Percentiles rank a stretch among this genome's conserved stretches.
Evolutionary conservation across 2,329 filamentous ascomycete genomes (phyloP).

Genomic region (Aciculosporium take): DNA sequence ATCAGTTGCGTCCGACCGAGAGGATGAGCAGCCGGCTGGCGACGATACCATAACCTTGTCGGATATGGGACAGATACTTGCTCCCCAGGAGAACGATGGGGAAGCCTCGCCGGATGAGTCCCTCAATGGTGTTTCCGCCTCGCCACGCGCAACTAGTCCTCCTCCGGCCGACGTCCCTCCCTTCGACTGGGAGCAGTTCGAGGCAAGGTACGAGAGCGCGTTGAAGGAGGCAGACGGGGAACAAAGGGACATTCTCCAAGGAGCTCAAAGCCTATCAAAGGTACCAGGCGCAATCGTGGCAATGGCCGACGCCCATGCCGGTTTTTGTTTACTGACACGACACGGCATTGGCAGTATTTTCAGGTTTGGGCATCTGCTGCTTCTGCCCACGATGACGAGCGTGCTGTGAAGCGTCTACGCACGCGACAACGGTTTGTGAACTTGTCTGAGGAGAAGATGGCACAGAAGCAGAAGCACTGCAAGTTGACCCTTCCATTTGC

Average conservation of each 20-base stretch:
- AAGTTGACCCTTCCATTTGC: slow-evolving; percentile 19
- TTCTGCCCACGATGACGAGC: slow-evolving; percentile 56
- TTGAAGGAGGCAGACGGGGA: slow-evolving; percentile 47
- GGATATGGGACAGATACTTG: slow-evolving; percentile 10
- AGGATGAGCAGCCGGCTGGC: slow-evolving; percentile 7
- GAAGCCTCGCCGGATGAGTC: slow-evolving; percentile 23
- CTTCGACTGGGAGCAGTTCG: slow-evolving; percentile 69
- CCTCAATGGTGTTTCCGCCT: slow-evolving; percentile 14
- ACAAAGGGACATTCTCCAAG: slow-evolving; percentile 51
- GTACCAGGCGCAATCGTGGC: slow-evolving; percentile 22
- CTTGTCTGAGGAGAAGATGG: slow-evolving; percentile 55
- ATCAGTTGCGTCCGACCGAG: background rate
- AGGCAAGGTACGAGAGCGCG: slow-evolving; percentile 51
- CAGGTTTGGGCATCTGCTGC: slow-evolving; percentile 63
- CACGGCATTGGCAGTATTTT: slow-evolving; percentile 48
- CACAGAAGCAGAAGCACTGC: slow-evolving; percentile 71
- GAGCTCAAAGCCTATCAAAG: slow-evolving; percentile 54
- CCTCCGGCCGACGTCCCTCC: slow-evolving; percentile 35
- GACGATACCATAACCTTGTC: slow-evolving; percentile 10
- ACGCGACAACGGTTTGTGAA: slow-evolving; percentile 67
- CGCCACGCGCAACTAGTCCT: slow-evolving; percentile 16
- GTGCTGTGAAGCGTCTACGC: slow-evolving; percentile 65
- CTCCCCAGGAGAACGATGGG: slow-evolving; percentile 20
- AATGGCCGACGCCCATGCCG: background rate
- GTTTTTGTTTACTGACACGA: background rate